Base-by-base conservation (phyloP, 2,329 filamentous ascomycete species). In the Raffaelea albimanens region DNA sequence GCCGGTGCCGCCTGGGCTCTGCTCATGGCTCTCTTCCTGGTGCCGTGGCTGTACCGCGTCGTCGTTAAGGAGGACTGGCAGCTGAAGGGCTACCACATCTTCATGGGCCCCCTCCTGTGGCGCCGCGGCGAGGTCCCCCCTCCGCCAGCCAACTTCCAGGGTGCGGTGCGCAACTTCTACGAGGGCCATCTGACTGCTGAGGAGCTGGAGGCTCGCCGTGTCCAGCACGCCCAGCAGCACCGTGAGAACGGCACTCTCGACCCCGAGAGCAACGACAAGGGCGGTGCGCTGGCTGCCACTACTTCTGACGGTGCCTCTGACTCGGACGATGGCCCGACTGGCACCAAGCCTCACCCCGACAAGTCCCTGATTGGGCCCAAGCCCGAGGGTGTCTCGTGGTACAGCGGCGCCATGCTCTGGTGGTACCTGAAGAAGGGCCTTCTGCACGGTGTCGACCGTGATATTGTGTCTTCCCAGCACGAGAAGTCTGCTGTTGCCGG, bases 1-100 rank as follows among this genome's bases (percentile, higher is more conserved):
- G 64, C 71, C 20, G 74, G 74, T 50, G 68, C 65, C 19, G 75
- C 52, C 22, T 75, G 72, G 48, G 69, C 64, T n/a, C 53, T 73
- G 4, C 56, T 82, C 13, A 61, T 76, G 50, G 59, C 58, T 47
- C 48, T 74, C 50, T 79, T 79, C 61, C 70, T 82, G 50, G 67
- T 80, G 18, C 78, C 78, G 3, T 82, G 73, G 66, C 58, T 82
- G 49, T 73, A 80, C 59, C 70, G 74, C 48, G 67, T 73, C 40
- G 67, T 85, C 54, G 63, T 83, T 61, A 63, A 72, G 62, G 69
- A 82, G 53, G 78, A 85, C 63, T 75, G 78, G 74, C 63, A 76
- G 56, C 64, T 85, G 50, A 71, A 71, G 52, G 62, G 68, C 60
- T 81, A 68, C 59, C 68, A 81, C 51, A 64, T 81, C 48, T 54